phyloP scores from a whole-genome alignment of 2,329 filamentous ascomycete genomes.

The Zarea fungicola region DNA sequence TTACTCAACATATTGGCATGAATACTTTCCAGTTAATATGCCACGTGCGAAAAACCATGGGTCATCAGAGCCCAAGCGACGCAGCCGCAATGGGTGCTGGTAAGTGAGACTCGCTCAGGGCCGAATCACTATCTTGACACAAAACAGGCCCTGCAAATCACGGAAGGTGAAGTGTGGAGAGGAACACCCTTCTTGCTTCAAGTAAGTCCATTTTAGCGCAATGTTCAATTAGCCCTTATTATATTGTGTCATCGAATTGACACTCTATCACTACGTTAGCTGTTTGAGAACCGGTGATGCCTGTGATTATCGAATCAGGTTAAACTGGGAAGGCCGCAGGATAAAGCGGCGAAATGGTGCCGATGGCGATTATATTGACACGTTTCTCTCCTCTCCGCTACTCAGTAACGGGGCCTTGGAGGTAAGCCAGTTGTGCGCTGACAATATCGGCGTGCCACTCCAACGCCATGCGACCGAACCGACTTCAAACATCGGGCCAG shows the following conservation, averaged over 20 bases:
- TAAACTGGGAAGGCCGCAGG: conserved; percentile 71
- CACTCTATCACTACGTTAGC: conserved; percentile 25
- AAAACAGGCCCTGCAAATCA: conserved; percentile 67
- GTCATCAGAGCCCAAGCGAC: conserved; percentile 38
- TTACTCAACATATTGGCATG: not conserved
- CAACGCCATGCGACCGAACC: conserved; percentile 9
- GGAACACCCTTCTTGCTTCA: conserved; percentile 65
- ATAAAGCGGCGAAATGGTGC: conserved; percentile 15
- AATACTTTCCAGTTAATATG: conserved; percentile 25
- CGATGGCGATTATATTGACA: not conserved
- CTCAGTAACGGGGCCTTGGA: conserved; percentile 4
- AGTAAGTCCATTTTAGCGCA: conserved; percentile 35
- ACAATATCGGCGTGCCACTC: conserved; percentile 7
- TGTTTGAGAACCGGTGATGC: conserved; percentile 66
- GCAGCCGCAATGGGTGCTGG: conserved; percentile 43
- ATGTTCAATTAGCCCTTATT: not conserved
- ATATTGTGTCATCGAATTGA: not conserved
- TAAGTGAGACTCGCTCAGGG: conserved; percentile 21
- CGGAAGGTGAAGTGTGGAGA: conserved; percentile 73
- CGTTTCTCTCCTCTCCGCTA: not conserved
- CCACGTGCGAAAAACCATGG: conserved; percentile 39
- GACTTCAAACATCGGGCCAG: not conserved
- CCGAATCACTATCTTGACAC: conserved; percentile 3
- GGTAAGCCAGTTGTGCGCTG: not conserved
- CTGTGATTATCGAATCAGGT: conserved; percentile 75